phyloP scores from a whole-genome alignment of 2,329 filamentous ascomycete species.

The Fusarium sp. region DNA sequence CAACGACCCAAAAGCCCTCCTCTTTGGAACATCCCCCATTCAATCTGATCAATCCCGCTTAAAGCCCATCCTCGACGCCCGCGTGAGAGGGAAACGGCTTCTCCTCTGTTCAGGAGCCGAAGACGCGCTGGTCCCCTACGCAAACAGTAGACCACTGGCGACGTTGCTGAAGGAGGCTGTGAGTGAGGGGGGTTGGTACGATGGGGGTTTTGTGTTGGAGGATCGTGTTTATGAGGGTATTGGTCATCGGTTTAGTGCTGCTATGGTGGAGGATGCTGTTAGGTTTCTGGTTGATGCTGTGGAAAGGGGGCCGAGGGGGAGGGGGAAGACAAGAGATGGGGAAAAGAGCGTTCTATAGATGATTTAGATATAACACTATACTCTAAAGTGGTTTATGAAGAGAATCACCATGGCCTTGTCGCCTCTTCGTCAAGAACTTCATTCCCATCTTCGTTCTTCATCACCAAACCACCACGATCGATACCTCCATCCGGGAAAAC shows the following conservation, averaged over 20 bases:
- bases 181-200: conserved; percentile 60
- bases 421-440: conserved; percentile 56
- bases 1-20: conserved; percentile 80
- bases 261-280: conserved; percentile 76
- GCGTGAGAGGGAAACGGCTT: conserved; percentile 72
- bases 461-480: conserved; percentile 53
- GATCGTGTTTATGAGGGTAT: conserved; percentile 76
- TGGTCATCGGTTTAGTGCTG: conserved; percentile 75
- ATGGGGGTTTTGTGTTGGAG: conserved; percentile 68
- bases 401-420: conserved; percentile 55
- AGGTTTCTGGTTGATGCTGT: conserved; percentile 69
- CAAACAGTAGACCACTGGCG: conserved; percentile 68
- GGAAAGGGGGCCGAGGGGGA: conserved; percentile 45
- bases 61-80: conserved; percentile 59
- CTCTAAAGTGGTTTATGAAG: neutral
- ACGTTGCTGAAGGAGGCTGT: conserved; percentile 69
- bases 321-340: conserved; percentile 47
- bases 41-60: conserved; percentile 59
- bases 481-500: conserved; percentile 57
- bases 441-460: conserved; percentile 48
- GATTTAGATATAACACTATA: conserved; percentile 6
- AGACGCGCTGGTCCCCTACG: conserved; percentile 80
- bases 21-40: conserved; percentile 68
- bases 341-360: conserved; percentile 42
- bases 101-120: conserved; percentile 73